Evolutionary conservation across 2,329 filamentous ascomycete genomes (phyloP).

Genomic region (Tolypocladium cylindrosporum): DNA sequence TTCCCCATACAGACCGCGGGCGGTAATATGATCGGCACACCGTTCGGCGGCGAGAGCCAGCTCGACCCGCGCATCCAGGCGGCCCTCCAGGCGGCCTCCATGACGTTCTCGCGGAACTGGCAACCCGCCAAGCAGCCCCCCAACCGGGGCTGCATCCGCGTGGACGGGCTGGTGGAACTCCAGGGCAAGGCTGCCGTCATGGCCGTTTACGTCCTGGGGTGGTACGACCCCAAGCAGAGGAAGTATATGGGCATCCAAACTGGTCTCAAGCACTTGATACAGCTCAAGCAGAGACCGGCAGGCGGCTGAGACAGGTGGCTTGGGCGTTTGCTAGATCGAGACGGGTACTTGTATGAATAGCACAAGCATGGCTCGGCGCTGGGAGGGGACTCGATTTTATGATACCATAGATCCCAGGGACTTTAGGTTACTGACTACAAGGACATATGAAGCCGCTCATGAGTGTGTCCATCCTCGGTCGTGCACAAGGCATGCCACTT

Average conservation of each 20-base stretch:
- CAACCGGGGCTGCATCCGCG: constrained; percentile 38
- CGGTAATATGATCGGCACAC: constrained; percentile 14
- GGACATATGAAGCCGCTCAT: neutral
- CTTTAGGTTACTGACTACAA: too few species aligned
- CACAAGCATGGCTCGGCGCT: constrained; percentile 14
- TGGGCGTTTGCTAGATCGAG: neutral
- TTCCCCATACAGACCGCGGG: constrained; percentile 13
- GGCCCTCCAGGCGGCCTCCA: constrained; percentile 20
- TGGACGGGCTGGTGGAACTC: constrained; percentile 46
- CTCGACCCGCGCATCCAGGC: constrained; percentile 23
- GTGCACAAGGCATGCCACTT: neutral
- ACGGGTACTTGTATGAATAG: neutral
- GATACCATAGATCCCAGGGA: constrained; percentile 15
- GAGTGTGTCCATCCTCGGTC: neutral
- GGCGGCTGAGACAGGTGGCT: constrained; percentile 11
- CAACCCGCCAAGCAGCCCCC: constrained; percentile 30
- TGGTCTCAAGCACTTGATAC: constrained; percentile 31
- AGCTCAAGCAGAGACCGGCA: constrained; percentile 26
- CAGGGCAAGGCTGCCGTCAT: constrained; percentile 34
- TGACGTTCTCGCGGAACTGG: constrained; percentile 36
- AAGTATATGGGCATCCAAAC: constrained; percentile 31
- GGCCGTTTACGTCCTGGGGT: constrained; percentile 40
- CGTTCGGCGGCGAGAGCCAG: constrained; percentile 17
- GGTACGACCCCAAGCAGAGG: constrained; percentile 46
- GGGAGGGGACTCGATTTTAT: constrained; percentile 9